Conservation (phyloP, 371 early-diverging fungal species). For the Umbelopsis sp. region DNA sequence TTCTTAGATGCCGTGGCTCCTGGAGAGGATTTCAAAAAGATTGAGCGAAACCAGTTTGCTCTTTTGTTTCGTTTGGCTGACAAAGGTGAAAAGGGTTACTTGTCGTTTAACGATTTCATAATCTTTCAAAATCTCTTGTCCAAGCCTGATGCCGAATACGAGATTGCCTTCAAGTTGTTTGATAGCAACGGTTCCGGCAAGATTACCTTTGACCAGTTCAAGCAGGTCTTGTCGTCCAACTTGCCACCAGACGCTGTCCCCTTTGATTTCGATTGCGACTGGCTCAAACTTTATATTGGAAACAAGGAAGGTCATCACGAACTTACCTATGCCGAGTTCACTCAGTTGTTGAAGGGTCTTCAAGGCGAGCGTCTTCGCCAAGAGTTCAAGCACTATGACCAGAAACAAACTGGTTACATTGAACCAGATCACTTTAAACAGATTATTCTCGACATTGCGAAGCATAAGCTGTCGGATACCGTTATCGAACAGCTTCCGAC, state of each 20-base stretch:
- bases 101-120: slow-evolving; percentile 78
- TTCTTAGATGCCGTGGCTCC: slow-evolving; percentile 74
- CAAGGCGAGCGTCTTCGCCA: slow-evolving; percentile 81
- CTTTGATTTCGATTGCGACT: slow-evolving; percentile 76
- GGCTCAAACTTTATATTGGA: slow-evolving; percentile 74
- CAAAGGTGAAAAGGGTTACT: slow-evolving; percentile 55
- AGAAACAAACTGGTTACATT: slow-evolving; percentile 68
- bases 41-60: slow-evolving; percentile 62
- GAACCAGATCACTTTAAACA: slow-evolving; percentile 66
- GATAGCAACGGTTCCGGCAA: slow-evolving; percentile 65
- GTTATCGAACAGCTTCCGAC: slow-evolving; percentile 76
- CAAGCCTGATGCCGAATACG: slow-evolving; percentile 82
- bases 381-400: slow-evolving; percentile 78
- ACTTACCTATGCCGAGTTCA: slow-evolving; percentile 77
- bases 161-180: slow-evolving; percentile 79
- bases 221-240: slow-evolving; percentile 62
- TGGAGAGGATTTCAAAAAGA: slow-evolving; percentile 64
- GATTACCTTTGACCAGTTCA: slow-evolving; percentile 71
- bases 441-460: slow-evolving; percentile 68
- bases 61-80: slow-evolving; percentile 81
- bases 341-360: slow-evolving; percentile 79
- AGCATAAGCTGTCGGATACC: slow-evolving; percentile 72
- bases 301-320: slow-evolving; percentile 59
- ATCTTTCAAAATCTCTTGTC: slow-evolving; percentile 75
- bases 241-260: slow-evolving; percentile 63